Base-by-base conservation (phyloP, 2,329 filamentous ascomycete genomes). In the Pseudocercospora fuligena region DNA sequence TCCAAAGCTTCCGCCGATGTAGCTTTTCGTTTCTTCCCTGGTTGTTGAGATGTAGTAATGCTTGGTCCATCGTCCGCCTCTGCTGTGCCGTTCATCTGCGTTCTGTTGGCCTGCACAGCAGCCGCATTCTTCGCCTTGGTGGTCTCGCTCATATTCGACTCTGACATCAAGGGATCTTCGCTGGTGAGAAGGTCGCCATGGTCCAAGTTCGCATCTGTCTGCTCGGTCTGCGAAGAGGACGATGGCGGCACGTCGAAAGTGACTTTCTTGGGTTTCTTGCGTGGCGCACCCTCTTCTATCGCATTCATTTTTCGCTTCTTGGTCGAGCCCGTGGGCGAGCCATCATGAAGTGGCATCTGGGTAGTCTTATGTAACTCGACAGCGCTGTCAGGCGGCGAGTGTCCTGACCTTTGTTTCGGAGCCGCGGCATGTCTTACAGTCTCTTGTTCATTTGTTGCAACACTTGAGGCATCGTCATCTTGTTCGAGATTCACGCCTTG, bases 371-470 rank as follows among this genome's bases (percentile, higher is more conserved):
- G 53, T 31, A 63, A 64, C n/a, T 64, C 61, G 31, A 71, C 61
- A 14, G 57, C 71, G 57, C 65, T 66, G 51, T 69, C 68, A n/a
- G 56, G 66, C 19, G 67, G 70, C 21, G 68, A 71, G 21, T 62
- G 19, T 16, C 64, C 60, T n/a, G 60, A 23, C n/a, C 31, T 25
- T 59, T 59, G 16, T 58, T 61, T 33, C 4, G 49, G 16, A 46
- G 21, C 49, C 12, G 62, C 21, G 64, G 25, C 36, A 63, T 67
- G 11, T 71, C 69, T 61, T 11, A 69, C 66, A 19, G 66, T 72
- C 2, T 75, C 73, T 61, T 78, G 73, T 58, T 77, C 77, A 33
- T 75, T 73, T 9, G 74, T 75, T 14, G 77, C 76, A 14, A 73
- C 71, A 29, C 69, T 70, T 9, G 68, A 70, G 11, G 63, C 66